phyloP scores from a whole-genome alignment of 2,329 filamentous ascomycete genomes.

The Fusarium nisikadoi region DNA sequence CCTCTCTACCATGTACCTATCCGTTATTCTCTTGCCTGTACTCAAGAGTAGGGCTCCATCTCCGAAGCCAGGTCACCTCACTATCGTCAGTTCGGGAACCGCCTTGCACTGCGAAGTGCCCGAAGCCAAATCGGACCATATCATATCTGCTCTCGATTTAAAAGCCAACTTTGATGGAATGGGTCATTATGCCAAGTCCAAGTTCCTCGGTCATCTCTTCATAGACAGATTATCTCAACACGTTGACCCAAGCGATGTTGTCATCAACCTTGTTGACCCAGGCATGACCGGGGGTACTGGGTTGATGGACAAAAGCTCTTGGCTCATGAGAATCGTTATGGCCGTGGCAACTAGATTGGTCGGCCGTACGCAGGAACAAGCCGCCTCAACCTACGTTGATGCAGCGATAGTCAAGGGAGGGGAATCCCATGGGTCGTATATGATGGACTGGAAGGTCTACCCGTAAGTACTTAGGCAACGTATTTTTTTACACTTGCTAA shows the following conservation, averaged over 20 bases:
- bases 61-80: not conserved
- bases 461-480: not conserved
- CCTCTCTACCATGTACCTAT: not conserved
- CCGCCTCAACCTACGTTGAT: not conserved
- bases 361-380: not conserved
- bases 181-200: not conserved
- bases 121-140: not conserved
- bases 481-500: fast-evolving
- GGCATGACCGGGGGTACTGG: conserved; percentile 8
- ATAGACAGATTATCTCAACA: not conserved
- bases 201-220: not conserved
- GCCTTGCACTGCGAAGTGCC: not conserved
- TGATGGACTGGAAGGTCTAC: conserved; percentile 6
- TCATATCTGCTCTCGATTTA: not conserved
- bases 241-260: not conserved
- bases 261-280: conserved; percentile 5
- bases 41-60: not conserved
- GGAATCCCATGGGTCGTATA: not conserved
- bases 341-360: not conserved
- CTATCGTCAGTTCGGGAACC: not conserved
- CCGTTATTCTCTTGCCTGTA: not conserved
- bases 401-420: not conserved
- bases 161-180: not conserved
- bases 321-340: not conserved
- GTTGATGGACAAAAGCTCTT: not conserved